phyloP scores from a whole-genome alignment of 768 basidiomycete genomes.

The Mycena galericulata region DNA sequence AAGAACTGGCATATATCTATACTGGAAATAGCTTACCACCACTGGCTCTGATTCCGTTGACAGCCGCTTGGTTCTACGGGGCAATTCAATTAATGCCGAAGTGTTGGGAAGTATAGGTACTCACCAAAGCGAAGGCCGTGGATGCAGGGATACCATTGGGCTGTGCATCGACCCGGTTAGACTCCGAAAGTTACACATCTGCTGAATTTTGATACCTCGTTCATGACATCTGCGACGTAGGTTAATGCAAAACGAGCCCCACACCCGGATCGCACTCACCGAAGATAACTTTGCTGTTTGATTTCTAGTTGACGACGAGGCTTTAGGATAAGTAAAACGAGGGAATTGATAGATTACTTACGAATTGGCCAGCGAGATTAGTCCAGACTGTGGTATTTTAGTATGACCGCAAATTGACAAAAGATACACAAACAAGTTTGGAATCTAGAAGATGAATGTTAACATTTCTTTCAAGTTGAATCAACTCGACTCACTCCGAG shows the following conservation, averaged over 20 bases:
- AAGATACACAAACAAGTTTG: conserved; percentile 55
- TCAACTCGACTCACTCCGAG: conserved; percentile 51
- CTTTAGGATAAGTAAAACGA: not conserved
- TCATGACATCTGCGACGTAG: conserved; percentile 60
- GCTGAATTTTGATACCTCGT: too few species aligned
- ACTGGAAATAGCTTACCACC: conserved; percentile 44
- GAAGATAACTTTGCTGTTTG: conserved; percentile 68
- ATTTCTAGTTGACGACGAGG: conserved; percentile 49
- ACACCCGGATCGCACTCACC: conserved; percentile 43
- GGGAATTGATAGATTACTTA: conserved; percentile 41
- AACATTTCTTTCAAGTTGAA: not conserved
- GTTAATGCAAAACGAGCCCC: not conserved
- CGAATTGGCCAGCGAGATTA: conserved; percentile 67
- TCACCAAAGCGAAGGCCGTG: conserved; percentile 63
- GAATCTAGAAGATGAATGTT: conserved; percentile 50
- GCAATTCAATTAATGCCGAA: not conserved
- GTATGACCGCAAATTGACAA: not conserved
- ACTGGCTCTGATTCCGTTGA: conserved; percentile 71
- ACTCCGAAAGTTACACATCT: too few species aligned
- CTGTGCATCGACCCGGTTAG: too few species aligned
- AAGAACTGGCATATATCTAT: not conserved
- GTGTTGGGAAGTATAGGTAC: conserved; percentile 4
- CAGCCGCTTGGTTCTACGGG: conserved; percentile 69
- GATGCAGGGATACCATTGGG: conserved; percentile 68
- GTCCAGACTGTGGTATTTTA: conserved; percentile 59